Evolutionary conservation across 441 rosid species (phyloP), one percentile per base, ranked within the genome.

Genomic region (Adansonia grandidieri): DNA sequence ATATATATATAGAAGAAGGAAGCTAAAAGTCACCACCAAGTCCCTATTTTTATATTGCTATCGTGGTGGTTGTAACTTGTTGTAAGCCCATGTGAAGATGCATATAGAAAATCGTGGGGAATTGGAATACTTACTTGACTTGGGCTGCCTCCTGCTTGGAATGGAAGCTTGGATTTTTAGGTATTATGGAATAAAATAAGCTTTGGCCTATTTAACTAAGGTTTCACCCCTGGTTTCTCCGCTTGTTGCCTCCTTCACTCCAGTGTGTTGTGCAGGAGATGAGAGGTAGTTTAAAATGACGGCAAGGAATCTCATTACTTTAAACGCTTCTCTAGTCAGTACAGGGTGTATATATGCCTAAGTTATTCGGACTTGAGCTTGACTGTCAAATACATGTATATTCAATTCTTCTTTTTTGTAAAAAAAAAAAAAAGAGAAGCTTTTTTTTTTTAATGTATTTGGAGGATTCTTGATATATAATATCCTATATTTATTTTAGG

Each of bases 1-100:
- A 28, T 1, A 28, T 1, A 28, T 1, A 28, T 1, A 28, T 74
- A 71, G 17, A 14, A 40, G 40, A 73, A 77, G 15, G 78, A 56
- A 24, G 24, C 32, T 28, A 72, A 32, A 83, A 84, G 91, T 84
- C 90, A 72, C 85, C 62, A 62, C 68, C 32, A 28, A 28, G 32
- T 28, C 32, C 32, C 32, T 28, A 28, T 2, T 28, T 28, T 28
- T 28, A 28, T 28, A 28, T 28, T 28, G 32, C 32, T 28, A 2
- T 28, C 32, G 32, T 28, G 58, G 82, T 82, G 42, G 82, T 77
- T 78, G 84, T 79, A 56, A 71, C 80, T 78, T 79, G 79, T 42
- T 28, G 32, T 28, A 57, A 81, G 71, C 79, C 82, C 85, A 82
- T 73, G 84, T 87, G 86, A 66, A 44, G 65, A 78, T 77, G 78